Evolutionary conservation across 352 stramenopile genomes (phyloP), one percentile per base, ranked within the genome.

Genomic region (Phytophthora colocasiae): DNA sequence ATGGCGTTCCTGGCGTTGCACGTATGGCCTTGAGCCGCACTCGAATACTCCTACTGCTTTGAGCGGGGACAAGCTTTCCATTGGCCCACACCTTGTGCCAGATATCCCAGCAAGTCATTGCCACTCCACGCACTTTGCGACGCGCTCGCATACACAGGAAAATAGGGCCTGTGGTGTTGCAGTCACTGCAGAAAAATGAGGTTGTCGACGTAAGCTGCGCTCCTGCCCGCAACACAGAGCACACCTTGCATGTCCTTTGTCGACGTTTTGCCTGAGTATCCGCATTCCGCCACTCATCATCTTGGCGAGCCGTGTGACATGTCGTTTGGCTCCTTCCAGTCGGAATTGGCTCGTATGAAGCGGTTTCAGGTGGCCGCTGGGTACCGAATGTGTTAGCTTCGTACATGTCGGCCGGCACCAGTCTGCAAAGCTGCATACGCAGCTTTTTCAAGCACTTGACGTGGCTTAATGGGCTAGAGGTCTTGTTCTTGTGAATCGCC

Each of bases 41-140:
- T 4, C 44, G 22, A 9, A 50, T 50, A n/a, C 3, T 19, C 22
- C 8, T 50, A 0, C 4, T 9, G 14, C 34, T 34, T 5, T 50
- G 19, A 4, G 36, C 44, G 19, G 44, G 44, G 7, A 50, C 34
- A 3, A 47, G 41, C 4, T 11, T 47, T 14, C 41, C 41, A 47
- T 47, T 29, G 8, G 26, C 14, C 41, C 43, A 34, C 22, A 34
- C 26, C 24, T 51, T 51, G 24, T 51, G 45, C 45, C 26, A 51
- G 14, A 51, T 39, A 36, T 51, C 45, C 26, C 45, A 38, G 26
- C 24, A 51, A 4, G 45, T 38, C 26, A 38, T 22, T 11, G 15
- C 39, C 6, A 24, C 15, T 5, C 24, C 6, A 24, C 12, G 26
- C 1, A 51, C 26, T 24, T 45, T 17, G 6, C 39, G 39, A 15